Conservation (phyloP, 768 basidiomycete genomes). For the Tulasnella sp. region DNA sequence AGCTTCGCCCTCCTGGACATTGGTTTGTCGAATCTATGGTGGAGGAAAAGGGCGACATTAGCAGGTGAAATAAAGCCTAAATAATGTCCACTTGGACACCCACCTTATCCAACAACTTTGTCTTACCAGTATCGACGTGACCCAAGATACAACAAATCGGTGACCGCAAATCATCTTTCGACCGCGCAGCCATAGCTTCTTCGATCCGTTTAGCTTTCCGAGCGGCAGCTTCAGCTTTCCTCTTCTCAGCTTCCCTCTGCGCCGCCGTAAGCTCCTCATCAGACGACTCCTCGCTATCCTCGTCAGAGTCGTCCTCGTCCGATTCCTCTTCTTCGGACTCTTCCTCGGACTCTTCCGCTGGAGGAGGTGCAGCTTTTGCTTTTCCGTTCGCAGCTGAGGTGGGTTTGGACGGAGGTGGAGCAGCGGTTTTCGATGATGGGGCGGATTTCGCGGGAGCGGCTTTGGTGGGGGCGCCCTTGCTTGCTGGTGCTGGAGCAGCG, state of each 20-base stretch:
- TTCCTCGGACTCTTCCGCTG: conserved; percentile 33
- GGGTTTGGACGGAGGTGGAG: conserved; percentile 20
- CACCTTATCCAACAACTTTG: conserved; percentile 93
- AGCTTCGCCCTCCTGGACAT: conserved; percentile 98
- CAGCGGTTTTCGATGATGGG: conserved; percentile 25
- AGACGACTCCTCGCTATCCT: conserved; percentile 31
- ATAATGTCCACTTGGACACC: not conserved
- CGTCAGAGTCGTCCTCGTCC: conserved; percentile 42
- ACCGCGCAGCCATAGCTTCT: conserved; percentile 76
- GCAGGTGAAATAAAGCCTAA: not conserved
- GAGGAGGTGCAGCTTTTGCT: conserved; percentile 25
- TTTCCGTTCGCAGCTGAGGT: conserved; percentile 33
- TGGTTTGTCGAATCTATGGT: conserved; percentile 94
- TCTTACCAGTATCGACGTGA: conserved; percentile 99
- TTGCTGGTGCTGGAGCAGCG: conserved; percentile 23
- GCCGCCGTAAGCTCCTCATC: conserved; percentile 44
- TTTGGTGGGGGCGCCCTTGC: conserved; percentile 28
- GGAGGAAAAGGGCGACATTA: not conserved
- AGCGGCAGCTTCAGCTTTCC: conserved; percentile 77
- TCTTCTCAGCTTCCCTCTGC: conserved; percentile 59
- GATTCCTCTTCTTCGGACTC: conserved; percentile 38
- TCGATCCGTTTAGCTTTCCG: conserved; percentile 70
- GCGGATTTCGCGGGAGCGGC: conserved; percentile 29
- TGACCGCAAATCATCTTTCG: conserved; percentile 82
- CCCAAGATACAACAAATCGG: conserved; percentile 99